A percentile compares a stretch with the other conserved stretches of the same genome.
Conservation (phyloP, 2,329 filamentous ascomycete species). For the Fusarium sp. region DNA sequence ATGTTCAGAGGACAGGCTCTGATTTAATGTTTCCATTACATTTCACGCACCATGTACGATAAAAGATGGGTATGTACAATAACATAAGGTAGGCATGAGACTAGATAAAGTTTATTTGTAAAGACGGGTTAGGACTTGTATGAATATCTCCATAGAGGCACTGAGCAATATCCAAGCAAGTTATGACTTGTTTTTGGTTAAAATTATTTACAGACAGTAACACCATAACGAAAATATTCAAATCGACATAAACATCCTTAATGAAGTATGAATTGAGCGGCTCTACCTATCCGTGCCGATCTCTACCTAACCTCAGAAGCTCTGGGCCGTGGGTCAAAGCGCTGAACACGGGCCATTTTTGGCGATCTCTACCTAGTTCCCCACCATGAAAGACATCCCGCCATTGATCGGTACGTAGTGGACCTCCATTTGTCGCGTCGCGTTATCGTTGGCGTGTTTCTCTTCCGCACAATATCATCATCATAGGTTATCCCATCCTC, state of each 20-base stretch:
- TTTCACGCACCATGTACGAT: conserved; percentile 42
- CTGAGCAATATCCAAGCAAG: conserved; percentile 8
- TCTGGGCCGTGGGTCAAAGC: conserved; percentile 30
- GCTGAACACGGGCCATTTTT: conserved; percentile 28
- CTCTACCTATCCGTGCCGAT: conserved; percentile 10
- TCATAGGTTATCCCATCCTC: conserved; percentile 32
- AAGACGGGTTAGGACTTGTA: conserved; percentile 19
- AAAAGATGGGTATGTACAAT: conserved; percentile 33
- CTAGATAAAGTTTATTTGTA: conserved; percentile 14
- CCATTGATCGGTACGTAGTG: conserved; percentile 18
- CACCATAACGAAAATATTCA: not conserved
- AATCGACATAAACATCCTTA: not conserved
- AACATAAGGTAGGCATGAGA: conserved; percentile 13
- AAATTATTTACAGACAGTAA: not conserved
- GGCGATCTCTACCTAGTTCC: conserved; percentile 3
- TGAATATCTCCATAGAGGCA: conserved; percentile 28
- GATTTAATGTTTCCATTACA: conserved; percentile 63
- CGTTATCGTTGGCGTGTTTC: conserved; percentile 48
- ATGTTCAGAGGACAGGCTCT: conserved; percentile 87
- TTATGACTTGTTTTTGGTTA: not conserved
- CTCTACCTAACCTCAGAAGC: conserved; percentile 11
- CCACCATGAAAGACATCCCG: not conserved
- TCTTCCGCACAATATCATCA: conserved; percentile 46
- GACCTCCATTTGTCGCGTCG: conserved; percentile 50
- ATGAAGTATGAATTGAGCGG: not conserved